phyloP scores from a whole-genome alignment of 176 grass and related monocot species.

The Thinopyrum elongatum region DNA sequence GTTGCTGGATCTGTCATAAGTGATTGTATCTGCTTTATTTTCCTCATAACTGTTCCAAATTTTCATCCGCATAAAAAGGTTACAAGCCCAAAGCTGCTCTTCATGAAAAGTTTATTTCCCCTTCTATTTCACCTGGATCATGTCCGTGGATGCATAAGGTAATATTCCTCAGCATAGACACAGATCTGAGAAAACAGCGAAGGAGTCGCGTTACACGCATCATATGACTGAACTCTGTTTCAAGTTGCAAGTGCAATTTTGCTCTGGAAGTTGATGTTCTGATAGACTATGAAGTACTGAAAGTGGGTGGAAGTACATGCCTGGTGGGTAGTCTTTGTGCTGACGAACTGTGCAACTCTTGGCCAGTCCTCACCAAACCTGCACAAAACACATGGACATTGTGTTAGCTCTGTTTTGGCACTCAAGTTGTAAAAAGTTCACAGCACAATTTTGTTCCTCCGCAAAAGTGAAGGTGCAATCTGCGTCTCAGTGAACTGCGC shows the following conservation, averaged over 20 bases:
- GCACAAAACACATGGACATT: background rate
- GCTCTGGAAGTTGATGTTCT: background rate
- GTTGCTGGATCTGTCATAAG: slow-evolving; percentile 31
- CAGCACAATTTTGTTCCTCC: background rate
- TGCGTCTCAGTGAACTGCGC: background rate
- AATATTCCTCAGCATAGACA: slow-evolving; percentile 14
- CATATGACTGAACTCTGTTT: background rate
- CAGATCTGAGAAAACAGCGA: slow-evolving; percentile 15
- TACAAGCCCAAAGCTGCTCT: background rate
- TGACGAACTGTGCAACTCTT: slow-evolving; percentile 27
- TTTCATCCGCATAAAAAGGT: background rate
- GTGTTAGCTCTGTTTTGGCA: background rate
- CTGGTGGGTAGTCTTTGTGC: slow-evolving; percentile 24
- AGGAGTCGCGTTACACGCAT: background rate
- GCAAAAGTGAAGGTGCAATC: background rate
- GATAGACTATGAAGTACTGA: background rate
- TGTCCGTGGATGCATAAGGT: background rate
- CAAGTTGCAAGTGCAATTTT: background rate
- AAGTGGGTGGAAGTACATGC: background rate
- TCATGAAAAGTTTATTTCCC: background rate
- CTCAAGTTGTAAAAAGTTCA: background rate
- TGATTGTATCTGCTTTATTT: slow-evolving; percentile 1
- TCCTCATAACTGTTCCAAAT: background rate
- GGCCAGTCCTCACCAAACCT: slow-evolving; percentile 34
- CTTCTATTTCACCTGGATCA: background rate